A percentile compares a stretch with the other conserved stretches of the same genome.
These are phyloP conservation scores for Jackrogersella multiformis DNA, from an alignment of 495 filamentous ascomycete species.

Conservation along the genomic window DNA sequence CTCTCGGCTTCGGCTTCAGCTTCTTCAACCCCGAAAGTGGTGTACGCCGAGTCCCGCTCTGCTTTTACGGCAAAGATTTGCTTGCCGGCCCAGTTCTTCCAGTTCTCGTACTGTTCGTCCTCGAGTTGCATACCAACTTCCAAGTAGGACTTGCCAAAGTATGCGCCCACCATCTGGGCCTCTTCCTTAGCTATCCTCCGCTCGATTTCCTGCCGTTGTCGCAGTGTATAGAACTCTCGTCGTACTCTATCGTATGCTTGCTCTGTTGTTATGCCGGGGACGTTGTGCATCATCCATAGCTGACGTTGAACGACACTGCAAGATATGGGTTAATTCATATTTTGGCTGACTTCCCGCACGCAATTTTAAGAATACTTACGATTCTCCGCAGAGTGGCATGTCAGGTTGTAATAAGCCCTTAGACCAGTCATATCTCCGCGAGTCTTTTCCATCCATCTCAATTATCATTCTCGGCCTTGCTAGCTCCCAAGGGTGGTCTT, in stretches of 20 bases:
- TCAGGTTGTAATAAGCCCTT: constrained; percentile 76
- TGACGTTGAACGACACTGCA: constrained; percentile 92
- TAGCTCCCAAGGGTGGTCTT: constrained; percentile 96
- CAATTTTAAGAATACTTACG: constrained; percentile 57
- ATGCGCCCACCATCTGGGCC: constrained; percentile 82
- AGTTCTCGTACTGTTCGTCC: constrained; percentile 75
- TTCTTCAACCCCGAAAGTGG: constrained; percentile 49
- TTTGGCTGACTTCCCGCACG: background rate
- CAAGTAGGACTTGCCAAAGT: constrained; percentile 77
- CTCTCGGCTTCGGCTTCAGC: constrained; percentile 21
- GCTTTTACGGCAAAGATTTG: constrained; percentile 54
- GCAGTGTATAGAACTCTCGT: constrained; percentile 86
- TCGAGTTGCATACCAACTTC: constrained; percentile 86
- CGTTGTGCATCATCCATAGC: constrained; percentile 78
- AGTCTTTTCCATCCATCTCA: constrained; percentile 86
- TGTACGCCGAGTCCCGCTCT: constrained; percentile 59
- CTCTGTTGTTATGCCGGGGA: constrained; percentile 63
- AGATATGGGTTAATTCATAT: constrained; percentile 19
- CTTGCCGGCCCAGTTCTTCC: constrained; percentile 80
- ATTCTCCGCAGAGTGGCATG: constrained; percentile 84
- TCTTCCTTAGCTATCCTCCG: constrained; percentile 88
- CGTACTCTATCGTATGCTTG: constrained; percentile 88
- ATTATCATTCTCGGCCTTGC: constrained; percentile 86
- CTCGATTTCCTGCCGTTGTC: constrained; percentile 84
- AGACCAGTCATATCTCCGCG: constrained; percentile 78